phyloP scores from a whole-genome alignment of 2,329 filamentous ascomycete genomes.

The Diaporthe australafricana region DNA sequence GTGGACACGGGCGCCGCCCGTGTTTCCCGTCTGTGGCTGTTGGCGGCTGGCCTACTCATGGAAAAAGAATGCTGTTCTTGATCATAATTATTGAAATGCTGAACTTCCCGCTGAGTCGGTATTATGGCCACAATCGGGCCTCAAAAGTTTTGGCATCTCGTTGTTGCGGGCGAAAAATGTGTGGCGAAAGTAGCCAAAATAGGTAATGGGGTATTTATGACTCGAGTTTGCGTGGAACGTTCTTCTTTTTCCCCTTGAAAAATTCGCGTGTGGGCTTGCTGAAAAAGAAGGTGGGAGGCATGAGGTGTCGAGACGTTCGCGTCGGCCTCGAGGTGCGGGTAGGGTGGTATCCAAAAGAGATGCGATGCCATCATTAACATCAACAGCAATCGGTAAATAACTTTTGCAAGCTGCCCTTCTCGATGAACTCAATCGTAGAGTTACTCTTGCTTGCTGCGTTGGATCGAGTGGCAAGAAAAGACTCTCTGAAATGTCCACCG shows the following conservation, averaged over 20 bases:
- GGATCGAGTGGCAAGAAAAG: neutral
- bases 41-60: neutral
- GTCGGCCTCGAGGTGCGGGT: neutral
- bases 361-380: no score
- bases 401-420: neutral
- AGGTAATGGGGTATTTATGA: neutral
- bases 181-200: neutral
- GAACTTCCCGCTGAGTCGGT: neutral
- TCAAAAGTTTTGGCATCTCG: neutral
- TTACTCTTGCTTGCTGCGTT: neutral
- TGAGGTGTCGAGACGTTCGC: neutral
- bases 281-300: no score
- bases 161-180: neutral
- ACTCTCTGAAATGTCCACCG: neutral
- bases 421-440: neutral
- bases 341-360: conserved; percentile 17
- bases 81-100: neutral
- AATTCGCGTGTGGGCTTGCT: neutral
- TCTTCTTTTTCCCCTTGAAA: neutral
- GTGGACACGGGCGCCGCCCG: no score
- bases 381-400: no score
- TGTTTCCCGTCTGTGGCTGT: neutral
- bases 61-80: neutral
- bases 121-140: neutral
- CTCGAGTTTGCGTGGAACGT: neutral